Base-by-base conservation (phyloP, 495 filamentous ascomycete species). In the Penicillium alfredii region DNA sequence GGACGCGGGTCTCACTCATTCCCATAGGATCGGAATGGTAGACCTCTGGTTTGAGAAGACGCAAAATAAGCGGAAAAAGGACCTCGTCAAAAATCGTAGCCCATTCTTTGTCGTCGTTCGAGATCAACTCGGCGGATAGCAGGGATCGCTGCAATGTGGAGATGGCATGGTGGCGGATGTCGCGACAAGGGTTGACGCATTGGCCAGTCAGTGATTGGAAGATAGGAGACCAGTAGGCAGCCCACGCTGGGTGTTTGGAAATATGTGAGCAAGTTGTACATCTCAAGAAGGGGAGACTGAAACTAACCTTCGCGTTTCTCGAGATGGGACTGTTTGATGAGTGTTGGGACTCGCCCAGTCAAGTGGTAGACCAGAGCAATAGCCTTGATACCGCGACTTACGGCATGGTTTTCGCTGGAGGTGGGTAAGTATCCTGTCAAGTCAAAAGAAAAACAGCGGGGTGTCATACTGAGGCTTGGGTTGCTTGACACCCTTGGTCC, bases 141-240 rank as follows among this genome's bases (percentile, higher is more conserved):
- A 99, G 78, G 13, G 86, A 79, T 27, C 86, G 77, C 52, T 97
- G 90, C 6, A 99, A 71, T 3, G 77, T 86, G n/a, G 81, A 78
- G 44, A 97, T 81, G 7, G 92, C 84, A 53, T 92, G 77, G 45
- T 89, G 82, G 2, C 92, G 79, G 31, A 99, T 87, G 56, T 94
- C 88, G 27, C 92, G 86, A 55, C 88, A 96, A 5, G 93, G 89
- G 52, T 97, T 99, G 43, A 84, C 82, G 63, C 87, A 95, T 63
- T 98, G 92, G 6, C 76, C 76, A 6, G 85, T 92, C 18, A 97
- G 66, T 8, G 86, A 81, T 42, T 83, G 77, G 65, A 98, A 90
- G 20, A 97, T 90, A 14, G 89, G 93, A 10, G 88, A 81, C 92
- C 92, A 99, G 58, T 99, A 99, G 9, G 93, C 86, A 19, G 86